phyloP scores from a whole-genome alignment of 164 flowering plant genomes.

The Santalum album region DNA sequence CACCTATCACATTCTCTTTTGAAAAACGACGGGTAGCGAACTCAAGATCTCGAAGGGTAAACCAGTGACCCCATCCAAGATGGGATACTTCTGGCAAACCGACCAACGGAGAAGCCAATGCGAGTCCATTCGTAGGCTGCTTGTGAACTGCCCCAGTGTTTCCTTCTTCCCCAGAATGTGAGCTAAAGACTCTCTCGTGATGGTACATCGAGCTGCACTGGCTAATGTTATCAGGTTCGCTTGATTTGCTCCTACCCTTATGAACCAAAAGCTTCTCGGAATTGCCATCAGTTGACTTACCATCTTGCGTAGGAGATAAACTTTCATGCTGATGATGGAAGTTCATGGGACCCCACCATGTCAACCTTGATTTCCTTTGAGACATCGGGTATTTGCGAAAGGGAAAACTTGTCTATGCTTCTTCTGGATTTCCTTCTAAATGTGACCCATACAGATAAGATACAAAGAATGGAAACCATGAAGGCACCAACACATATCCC shows the following conservation, averaged over 20 bases:
- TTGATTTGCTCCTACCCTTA: conserved; percentile 57
- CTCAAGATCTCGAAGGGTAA: conserved; percentile 81
- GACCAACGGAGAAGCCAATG: conserved; percentile 65
- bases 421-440: conserved; percentile 51
- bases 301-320: conserved; percentile 24
- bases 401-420: conserved; percentile 32
- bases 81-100: conserved; percentile 86
- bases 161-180: conserved; percentile 83
- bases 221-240: conserved; percentile 63
- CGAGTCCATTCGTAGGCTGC: conserved; percentile 36
- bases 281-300: conserved; percentile 36
- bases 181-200: conserved; percentile 56
- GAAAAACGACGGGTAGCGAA: conserved; percentile 64
- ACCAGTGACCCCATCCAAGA: conserved; percentile 99
- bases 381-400: conserved; percentile 54
- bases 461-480: conserved; percentile 50
- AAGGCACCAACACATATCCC: conserved; percentile 58
- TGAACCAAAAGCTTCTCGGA: conserved; percentile 60
- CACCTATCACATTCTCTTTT: conserved; percentile 65
- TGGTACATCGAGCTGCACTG: conserved; percentile 66
- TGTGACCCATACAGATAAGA: conserved; percentile 51
- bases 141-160: conserved; percentile 44
- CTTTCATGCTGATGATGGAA: conserved; percentile 37
- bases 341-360: conserved; percentile 43
- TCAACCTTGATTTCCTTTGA: conserved; percentile 81